Evolutionary conservation across 1,284 basidiomycete species (phyloP).

Genomic region (Volvariella surrecta): DNA sequence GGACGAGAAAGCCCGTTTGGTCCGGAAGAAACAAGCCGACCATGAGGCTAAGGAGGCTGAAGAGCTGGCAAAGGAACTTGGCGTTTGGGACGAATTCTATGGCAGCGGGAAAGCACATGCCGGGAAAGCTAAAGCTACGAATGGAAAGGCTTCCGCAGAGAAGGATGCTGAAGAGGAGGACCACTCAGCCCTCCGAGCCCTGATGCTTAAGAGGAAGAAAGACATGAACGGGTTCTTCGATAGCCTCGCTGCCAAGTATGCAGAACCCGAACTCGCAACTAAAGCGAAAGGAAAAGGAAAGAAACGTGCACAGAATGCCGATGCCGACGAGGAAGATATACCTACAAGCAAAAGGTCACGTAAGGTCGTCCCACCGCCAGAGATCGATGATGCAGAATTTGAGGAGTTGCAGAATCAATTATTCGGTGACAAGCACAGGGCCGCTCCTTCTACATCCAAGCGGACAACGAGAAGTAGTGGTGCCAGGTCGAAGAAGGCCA

Average conservation of each 20-base stretch:
- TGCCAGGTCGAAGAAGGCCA: conserved; percentile 9
- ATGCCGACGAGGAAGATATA: conserved; percentile 27
- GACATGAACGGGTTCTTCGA: conserved; percentile 69
- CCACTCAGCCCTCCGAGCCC: conserved; percentile 66
- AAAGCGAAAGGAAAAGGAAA: conserved; percentile 42
- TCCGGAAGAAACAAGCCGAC: conserved; percentile 64
- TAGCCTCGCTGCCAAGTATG: conserved; percentile 77
- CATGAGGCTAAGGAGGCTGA: conserved; percentile 86
- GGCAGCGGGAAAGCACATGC: conserved; percentile 69
- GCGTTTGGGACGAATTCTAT: conserved; percentile 94
- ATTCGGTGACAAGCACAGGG: conserved; percentile 35
- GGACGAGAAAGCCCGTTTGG: conserved; percentile 71
- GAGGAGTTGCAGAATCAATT: conserved; percentile 53
- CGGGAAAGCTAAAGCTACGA: conserved; percentile 47
- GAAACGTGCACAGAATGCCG: conserved; percentile 41
- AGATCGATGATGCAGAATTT: conserved; percentile 66
- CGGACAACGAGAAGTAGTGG: conserved; percentile 25
- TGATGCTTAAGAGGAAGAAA: conserved; percentile 72
- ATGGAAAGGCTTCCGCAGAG: conserved; percentile 37
- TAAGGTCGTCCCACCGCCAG: conserved; percentile 34
- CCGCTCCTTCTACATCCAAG: conserved; percentile 12
- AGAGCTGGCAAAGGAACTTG: conserved; percentile 76
- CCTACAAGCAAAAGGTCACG: conserved; percentile 42
- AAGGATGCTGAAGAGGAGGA: conserved; percentile 48
- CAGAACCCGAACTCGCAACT: conserved; percentile 28